Evolutionary conservation across 2,329 filamentous ascomycete genomes (phyloP).

Genomic region (Volutella citrinella): DNA sequence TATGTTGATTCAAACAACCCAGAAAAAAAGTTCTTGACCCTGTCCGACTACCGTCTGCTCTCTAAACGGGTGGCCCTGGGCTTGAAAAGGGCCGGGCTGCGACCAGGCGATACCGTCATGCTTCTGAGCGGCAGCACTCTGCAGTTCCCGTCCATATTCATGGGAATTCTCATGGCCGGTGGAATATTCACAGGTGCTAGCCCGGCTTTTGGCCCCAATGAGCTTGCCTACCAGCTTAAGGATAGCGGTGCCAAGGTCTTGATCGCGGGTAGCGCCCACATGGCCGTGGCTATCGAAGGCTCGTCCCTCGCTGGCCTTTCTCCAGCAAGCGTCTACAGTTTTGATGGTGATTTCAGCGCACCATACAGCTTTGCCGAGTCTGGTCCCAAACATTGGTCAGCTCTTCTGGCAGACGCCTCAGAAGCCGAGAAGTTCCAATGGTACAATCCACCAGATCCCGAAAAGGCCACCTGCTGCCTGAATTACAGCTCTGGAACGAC

Average conservation of each 20-base stretch:
- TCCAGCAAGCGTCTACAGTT: too few species aligned
- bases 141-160: constrained; percentile 67
- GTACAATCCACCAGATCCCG: too few species aligned
- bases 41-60: constrained; percentile 63
- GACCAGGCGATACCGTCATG: constrained; percentile 66
- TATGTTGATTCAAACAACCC: constrained; percentile 66
- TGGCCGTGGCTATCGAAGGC: constrained; percentile 66
- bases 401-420: too few species aligned
- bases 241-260: constrained; percentile 68
- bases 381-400: too few species aligned
- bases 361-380: too few species aligned
- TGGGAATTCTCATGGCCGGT: constrained; percentile 73
- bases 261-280: constrained; percentile 55
- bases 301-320: constrained; percentile 55
- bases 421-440: too few species aligned
- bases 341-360: too few species aligned
- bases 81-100: constrained; percentile 59
- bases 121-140: constrained; percentile 72
- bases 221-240: constrained; percentile 72
- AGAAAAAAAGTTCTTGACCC: constrained; percentile 63
- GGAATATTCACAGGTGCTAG: constrained; percentile 77
- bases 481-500: constrained; percentile 80
- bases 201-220: constrained; percentile 62
- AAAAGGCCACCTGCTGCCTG: constrained; percentile 59
- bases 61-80: constrained; percentile 70